Base-by-base conservation (phyloP, 345 rosid species). In the Boechera divaricarpa region DNA sequence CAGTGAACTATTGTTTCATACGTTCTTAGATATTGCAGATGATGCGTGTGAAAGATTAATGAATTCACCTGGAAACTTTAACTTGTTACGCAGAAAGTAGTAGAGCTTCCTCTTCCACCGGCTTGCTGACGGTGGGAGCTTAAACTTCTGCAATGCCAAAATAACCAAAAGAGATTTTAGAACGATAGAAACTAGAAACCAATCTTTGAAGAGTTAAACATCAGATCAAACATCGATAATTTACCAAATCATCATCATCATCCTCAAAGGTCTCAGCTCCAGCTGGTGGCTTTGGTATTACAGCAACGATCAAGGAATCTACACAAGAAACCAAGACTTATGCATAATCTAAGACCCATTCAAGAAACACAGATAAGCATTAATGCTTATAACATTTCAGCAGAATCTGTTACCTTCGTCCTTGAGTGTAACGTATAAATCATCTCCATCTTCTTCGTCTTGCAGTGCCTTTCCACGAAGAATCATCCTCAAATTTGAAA, bases 291-390 rank as follows among this genome's bases (percentile, higher is more conserved):
- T 84, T 93, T 65, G 97, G 98, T 79, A 87, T 86, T 36, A 89
- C 95, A 75, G 94, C 98, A 78, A 85, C 93, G 16, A 87, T 81
- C 73, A 91, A 77, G 38, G 87, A 84, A 75, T 89, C 97, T 93
- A 76, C 75, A 80, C 67, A 63, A 63, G 3, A 18, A 57, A 73
- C 13, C 39, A 58, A 67, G 18, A 51, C 58, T 24, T 7, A 0
- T 24, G 51, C 53, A 29, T 36, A 56, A 26, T 8, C 58, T 15
- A 60, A 42, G 5, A 56, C 58, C 9, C 21, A 55, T 15, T 57
- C 29, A 76, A 32, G 49, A 51, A 48, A 45, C 18, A 44, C 35
- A 39, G 24, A 48, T 54, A 48, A 66, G 10, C 32, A 11, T 0
- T 3, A 3, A 28, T 28, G 53, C 32, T 51, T 48, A 47, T 4